phyloP scores from a whole-genome alignment of 306 rosid genomes.

The Fagus crenata region DNA sequence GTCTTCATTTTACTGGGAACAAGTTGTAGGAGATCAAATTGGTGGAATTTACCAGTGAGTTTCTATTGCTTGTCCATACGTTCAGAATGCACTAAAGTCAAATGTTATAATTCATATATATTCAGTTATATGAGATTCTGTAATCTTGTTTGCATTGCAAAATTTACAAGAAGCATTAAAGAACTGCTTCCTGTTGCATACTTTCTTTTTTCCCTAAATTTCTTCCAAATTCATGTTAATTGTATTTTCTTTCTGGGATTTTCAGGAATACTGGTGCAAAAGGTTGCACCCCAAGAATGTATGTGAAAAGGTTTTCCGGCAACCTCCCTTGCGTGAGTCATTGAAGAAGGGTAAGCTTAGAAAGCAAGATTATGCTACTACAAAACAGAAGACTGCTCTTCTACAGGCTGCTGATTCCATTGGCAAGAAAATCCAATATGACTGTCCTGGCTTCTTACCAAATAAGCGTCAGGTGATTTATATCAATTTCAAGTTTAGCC shows the following conservation, averaged over 20 bases:
- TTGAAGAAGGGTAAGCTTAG: slow-evolving; percentile 73
- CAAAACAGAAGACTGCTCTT: slow-evolving; percentile 77
- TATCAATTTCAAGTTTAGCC: background rate
- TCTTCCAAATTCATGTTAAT: slow-evolving; percentile 1
- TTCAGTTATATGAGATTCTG: background rate
- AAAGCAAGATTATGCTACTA: slow-evolving; percentile 69
- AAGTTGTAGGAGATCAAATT: background rate
- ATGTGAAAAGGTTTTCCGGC: slow-evolving; percentile 92
- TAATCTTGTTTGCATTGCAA: background rate
- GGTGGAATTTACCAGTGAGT: background rate
- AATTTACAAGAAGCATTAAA: background rate
- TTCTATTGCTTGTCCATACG: background rate
- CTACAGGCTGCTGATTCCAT: slow-evolving; percentile 76
- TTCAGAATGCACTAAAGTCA: background rate
- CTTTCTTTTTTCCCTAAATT: background rate
- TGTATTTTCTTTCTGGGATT: slow-evolving; percentile 22
- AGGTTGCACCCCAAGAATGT: slow-evolving; percentile 92
- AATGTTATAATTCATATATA: background rate
- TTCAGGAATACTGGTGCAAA: slow-evolving; percentile 96
- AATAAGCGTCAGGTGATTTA: slow-evolving; percentile 83
- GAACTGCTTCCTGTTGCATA: slow-evolving; percentile 14
- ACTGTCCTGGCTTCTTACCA: slow-evolving; percentile 86
- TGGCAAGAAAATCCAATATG: slow-evolving; percentile 91
- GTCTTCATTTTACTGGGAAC: background rate
- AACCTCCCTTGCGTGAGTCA: slow-evolving; percentile 86